Base-by-base conservation (phyloP, 2,329 filamentous ascomycete species). In the Xylariaceae sp. region DNA sequence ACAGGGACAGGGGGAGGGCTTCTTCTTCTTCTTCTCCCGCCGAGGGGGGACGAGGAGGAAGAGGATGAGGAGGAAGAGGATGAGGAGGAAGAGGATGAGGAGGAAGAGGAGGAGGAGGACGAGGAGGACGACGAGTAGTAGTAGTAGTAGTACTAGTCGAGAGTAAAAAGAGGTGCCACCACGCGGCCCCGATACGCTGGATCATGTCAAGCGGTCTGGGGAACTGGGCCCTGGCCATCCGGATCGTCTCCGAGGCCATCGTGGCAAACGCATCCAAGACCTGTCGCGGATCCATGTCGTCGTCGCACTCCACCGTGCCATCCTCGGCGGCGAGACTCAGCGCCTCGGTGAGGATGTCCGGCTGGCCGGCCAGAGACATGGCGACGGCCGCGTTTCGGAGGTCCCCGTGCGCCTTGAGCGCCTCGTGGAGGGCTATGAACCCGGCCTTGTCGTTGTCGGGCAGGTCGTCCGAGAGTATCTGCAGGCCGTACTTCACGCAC, bases 181-280 rank as follows among this genome's bases (percentile, higher is more conserved):
- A 36, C 15, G 45, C 44, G 15, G 28, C 38, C 22, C 42, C 32
- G 3, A 47, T 38, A 5, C 43, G 43, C 22, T 32, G 37, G 4
- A 32, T 13, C 31, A n/a, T 47, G 41, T 28, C 42, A 33, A 9
- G 38, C 34, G 18, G 22, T n/a, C 14, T 45, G 25, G 43, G 39
- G 22, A 42, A 25, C 16, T 29, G 17, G 5, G 16, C n/a, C 11
- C 31, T 43, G 13, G 31, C 29, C 9, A 27, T 17, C 19, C 29
- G 16, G 21, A 33, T 24, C 21, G 21, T 23, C n/a, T n/a, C n/a
- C 6, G 6, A 8, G 6, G 5, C n/a, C 24, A 5, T 26, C 24
- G 5, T 22, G n/a, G 9, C 33, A 17, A 29, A 10, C 3, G 21
- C 14, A 9, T 30, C 17, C 8, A 22, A 15, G 11, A 36, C 17